Percentiles rank a stretch among this genome's conserved stretches.
Conservation (phyloP, 352 stramenopile genomes). For the Phytophthora uliginosa region DNA sequence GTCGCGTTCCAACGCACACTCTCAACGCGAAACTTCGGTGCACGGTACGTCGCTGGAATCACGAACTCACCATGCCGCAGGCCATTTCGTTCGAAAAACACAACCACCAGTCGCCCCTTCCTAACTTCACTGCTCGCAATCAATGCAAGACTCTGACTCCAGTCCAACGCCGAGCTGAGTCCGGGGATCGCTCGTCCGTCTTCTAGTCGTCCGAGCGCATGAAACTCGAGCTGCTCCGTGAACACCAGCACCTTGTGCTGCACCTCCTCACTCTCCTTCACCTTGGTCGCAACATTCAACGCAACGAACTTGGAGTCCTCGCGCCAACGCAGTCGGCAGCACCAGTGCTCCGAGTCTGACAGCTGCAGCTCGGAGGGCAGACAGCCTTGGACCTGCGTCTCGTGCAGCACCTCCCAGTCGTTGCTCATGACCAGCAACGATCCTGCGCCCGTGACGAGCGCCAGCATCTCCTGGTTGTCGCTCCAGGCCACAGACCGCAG, state of each 20-base stretch:
- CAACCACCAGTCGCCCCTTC: constrained; percentile 65
- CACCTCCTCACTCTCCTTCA: constrained; percentile 1
- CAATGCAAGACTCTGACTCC: constrained; percentile 81
- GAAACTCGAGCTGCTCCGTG: constrained; percentile 63
- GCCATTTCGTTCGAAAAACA: constrained; percentile 90
- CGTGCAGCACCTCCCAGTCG: constrained; percentile 81
- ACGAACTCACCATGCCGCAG: constrained; percentile 84
- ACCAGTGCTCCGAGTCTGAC: neutral
- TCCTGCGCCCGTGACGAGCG: constrained; percentile 67
- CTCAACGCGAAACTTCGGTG: constrained; percentile 38
- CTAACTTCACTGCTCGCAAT: constrained; percentile 72
- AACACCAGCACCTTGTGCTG: constrained; percentile 66
- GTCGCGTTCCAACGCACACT: constrained; percentile 70
- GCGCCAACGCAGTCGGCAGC: constrained; percentile 66
- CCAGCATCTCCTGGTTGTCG: constrained; percentile 75
- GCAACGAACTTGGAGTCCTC: constrained; percentile 79
- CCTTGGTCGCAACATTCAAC: constrained; percentile 57
- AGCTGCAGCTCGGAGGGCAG: constrained; percentile 40
- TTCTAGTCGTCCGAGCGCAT: constrained; percentile 76
- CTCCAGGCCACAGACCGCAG: constrained; percentile 75
- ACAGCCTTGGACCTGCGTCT: constrained; percentile 56
- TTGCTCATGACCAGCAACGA: constrained; percentile 81
- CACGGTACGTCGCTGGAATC: constrained; percentile 49
- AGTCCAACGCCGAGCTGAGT: constrained; percentile 62
- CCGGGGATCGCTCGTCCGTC: constrained; percentile 65